Percentiles rank a stretch among this genome's conserved stretches.
Evolutionary conservation across 352 stramenopile species (phyloP).

Genomic region (Pythium scleroteichum): DNA sequence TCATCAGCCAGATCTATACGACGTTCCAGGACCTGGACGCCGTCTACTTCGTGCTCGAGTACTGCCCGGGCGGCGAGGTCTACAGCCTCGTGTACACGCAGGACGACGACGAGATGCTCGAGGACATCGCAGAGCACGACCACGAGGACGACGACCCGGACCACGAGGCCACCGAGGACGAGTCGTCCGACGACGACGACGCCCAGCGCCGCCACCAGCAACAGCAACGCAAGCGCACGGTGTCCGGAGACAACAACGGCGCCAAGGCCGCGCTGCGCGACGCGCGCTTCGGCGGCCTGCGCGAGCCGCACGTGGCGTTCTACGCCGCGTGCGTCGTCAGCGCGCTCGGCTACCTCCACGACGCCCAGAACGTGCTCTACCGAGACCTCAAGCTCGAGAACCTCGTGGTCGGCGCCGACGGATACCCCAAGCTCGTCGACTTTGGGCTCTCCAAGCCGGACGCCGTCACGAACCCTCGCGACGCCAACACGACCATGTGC

Average conservation of each 20-base stretch:
- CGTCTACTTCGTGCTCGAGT: constrained; percentile 80
- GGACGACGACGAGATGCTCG: constrained; percentile 42
- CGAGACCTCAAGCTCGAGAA: constrained; percentile 90
- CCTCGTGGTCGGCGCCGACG: constrained; percentile 79
- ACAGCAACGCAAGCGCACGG: constrained; percentile 16
- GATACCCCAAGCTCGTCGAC: constrained; percentile 85
- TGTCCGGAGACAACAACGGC: constrained; percentile 44
- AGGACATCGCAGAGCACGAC: constrained; percentile 20
- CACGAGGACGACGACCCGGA: constrained; percentile 26
- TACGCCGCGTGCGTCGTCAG: constrained; percentile 94
- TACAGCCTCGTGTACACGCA: constrained; percentile 89
- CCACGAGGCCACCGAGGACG: constrained; percentile 20
- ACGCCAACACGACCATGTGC: constrained; percentile 56
- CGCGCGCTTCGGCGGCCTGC: constrained; percentile 59
- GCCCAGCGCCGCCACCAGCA: background rate
- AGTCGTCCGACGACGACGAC: constrained; percentile 12
- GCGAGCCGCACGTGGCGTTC: constrained; percentile 89
- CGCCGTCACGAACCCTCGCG: constrained; percentile 27
- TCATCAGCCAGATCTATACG: constrained; percentile 57
- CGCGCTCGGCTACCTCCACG: constrained; percentile 87
- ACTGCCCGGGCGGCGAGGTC: constrained; percentile 68
- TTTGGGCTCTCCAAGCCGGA: constrained; percentile 69
- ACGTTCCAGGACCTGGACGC: constrained; percentile 75
- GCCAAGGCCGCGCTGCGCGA: constrained; percentile 38
- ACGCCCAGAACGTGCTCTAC: constrained; percentile 59